Conservation (phyloP, 768 basidiomycete species). For the Pulveroboletus sp. region DNA sequence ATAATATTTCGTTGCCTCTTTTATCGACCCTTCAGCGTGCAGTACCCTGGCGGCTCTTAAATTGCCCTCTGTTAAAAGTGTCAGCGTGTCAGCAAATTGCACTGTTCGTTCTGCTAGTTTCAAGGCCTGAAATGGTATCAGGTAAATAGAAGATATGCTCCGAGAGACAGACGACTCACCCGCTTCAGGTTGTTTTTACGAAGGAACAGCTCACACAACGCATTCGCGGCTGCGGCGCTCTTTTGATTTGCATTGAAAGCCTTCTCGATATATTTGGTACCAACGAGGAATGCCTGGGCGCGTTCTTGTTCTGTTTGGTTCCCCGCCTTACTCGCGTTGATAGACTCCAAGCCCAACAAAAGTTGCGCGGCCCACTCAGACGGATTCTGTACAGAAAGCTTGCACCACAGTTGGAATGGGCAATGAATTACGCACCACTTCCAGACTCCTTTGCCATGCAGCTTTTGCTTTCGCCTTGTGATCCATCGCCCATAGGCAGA, state of each 20-base stretch:
- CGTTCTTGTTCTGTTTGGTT: slow-evolving; percentile 61
- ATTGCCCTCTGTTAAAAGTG: slow-evolving; percentile 83
- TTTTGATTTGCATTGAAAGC: slow-evolving; percentile 75
- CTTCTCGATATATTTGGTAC: slow-evolving; percentile 66
- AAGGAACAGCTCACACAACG: slow-evolving; percentile 74
- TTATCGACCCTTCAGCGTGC: slow-evolving; percentile 63
- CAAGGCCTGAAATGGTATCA: slow-evolving; percentile 52
- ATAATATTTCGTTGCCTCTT: slow-evolving; percentile 70
- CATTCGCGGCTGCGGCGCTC: slow-evolving; percentile 80
- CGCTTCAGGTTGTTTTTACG: slow-evolving; percentile 61
- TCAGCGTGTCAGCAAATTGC: slow-evolving; percentile 87
- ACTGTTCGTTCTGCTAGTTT: slow-evolving; percentile 94
- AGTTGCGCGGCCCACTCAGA: slow-evolving; percentile 75
- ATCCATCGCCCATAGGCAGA: slow-evolving; percentile 90
- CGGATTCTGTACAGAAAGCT: slow-evolving; percentile 52
- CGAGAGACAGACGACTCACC: slow-evolving; percentile 36
- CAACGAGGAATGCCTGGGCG: slow-evolving; percentile 52
- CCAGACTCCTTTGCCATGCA: slow-evolving; percentile 88
- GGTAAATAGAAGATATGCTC: neutral
- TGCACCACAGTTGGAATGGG: neutral
- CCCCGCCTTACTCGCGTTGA: slow-evolving; percentile 81
- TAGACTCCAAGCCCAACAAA: slow-evolving; percentile 78
- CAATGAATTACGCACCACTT: slow-evolving; percentile 59
- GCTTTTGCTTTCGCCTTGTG: slow-evolving; percentile 76
- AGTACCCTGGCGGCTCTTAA: slow-evolving; percentile 77